Evolutionary conservation across 2,329 filamentous ascomycete species (phyloP).

Genomic region (Verticillium dahliae): DNA sequence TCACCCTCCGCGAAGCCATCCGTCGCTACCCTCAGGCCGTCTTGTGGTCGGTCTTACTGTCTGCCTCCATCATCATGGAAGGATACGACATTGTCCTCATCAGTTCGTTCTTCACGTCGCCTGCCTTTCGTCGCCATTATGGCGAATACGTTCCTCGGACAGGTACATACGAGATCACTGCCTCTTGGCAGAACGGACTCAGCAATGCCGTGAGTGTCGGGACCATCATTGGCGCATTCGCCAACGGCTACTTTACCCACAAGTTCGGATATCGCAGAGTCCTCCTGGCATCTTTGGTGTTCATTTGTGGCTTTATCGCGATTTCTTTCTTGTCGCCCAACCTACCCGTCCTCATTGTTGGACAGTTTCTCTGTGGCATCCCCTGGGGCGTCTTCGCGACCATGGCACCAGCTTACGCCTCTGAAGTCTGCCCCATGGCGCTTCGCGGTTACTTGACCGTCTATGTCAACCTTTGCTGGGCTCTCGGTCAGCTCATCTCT

Average conservation of each 20-base stretch:
- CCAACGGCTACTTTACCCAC: slow-evolving; percentile 38
- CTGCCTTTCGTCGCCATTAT: slow-evolving; percentile 21
- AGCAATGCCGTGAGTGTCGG: slow-evolving; percentile 36
- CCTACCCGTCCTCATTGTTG: slow-evolving; percentile 28
- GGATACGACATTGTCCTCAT: slow-evolving; percentile 28
- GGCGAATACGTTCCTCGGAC: slow-evolving; percentile 12
- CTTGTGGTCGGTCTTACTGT: slow-evolving; percentile 26
- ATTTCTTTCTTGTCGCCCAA: slow-evolving; percentile 37
- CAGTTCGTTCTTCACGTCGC: slow-evolving; percentile 27
- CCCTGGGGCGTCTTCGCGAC: slow-evolving; percentile 39
- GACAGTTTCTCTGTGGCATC: slow-evolving; percentile 38
- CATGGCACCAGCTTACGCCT: slow-evolving; percentile 38
- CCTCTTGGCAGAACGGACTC: slow-evolving; percentile 43
- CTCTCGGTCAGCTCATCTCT: slow-evolving; percentile 37
- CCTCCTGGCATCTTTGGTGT: slow-evolving; percentile 32
- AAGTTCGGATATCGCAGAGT: slow-evolving; percentile 34
- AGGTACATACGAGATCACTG: slow-evolving; percentile 30
- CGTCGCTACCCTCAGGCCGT: slow-evolving; percentile 16
- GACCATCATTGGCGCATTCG: slow-evolving; percentile 37
- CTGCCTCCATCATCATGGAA: slow-evolving; percentile 34
- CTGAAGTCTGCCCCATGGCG: slow-evolving; percentile 29
- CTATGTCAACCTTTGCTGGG: slow-evolving; percentile 40
- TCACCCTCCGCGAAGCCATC: slow-evolving; percentile 2
- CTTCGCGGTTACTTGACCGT: slow-evolving; percentile 37
- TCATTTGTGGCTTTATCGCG: slow-evolving; percentile 34